These are phyloP conservation scores for Fusarium xylarioides DNA, from an alignment of 2,329 filamentous ascomycete species.

Conservation along the genomic window DNA sequence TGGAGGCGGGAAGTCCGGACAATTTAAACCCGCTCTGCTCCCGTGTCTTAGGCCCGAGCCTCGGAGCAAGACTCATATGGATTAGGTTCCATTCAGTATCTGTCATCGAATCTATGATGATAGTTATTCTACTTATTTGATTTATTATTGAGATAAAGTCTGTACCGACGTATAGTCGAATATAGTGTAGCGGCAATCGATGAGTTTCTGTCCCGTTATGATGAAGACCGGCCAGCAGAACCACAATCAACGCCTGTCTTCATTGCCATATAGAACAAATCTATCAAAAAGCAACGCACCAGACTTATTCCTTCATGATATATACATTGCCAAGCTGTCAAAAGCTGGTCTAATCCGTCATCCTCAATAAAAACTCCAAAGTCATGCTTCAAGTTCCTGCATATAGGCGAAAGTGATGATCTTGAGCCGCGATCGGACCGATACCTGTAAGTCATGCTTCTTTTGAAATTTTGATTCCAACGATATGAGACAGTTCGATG, in stretches of 20 bases:
- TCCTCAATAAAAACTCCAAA: background rate
- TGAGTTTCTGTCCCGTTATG: background rate
- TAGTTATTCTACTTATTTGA: background rate
- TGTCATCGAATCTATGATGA: background rate
- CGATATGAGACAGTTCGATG: no score
- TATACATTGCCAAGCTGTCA: background rate
- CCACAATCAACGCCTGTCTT: background rate
- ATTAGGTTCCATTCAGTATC: background rate
- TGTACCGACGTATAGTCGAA: background rate
- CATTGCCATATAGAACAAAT: background rate
- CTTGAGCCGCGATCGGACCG: background rate
- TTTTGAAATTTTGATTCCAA: background rate
- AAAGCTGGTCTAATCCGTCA: background rate
- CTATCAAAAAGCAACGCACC: background rate
- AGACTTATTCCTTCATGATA: background rate
- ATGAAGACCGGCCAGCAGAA: background rate
- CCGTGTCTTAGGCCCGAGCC: background rate
- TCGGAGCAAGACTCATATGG: background rate
- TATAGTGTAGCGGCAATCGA: background rate
- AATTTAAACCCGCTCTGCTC: background rate
- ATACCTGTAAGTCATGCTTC: background rate
- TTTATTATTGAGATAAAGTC: background rate
- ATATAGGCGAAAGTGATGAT: background rate
- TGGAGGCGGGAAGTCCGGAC: constrained; percentile 1
- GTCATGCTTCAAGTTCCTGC: background rate